phyloP scores from a whole-genome alignment of 2,329 filamentous ascomycete genomes.

The Trichoderma sp. region DNA sequence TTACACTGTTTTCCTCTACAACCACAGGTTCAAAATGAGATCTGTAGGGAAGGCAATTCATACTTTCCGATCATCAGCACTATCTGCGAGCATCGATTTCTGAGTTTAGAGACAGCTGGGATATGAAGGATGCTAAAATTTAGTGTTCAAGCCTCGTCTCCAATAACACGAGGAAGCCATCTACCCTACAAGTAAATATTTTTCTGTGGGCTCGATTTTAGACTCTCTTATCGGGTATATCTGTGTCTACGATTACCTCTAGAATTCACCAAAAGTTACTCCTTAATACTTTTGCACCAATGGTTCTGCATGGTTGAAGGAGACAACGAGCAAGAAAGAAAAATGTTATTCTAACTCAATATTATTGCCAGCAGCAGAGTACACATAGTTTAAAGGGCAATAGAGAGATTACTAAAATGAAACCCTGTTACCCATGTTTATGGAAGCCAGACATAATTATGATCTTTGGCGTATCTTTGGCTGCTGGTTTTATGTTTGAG shows the following conservation, averaged over 20 bases:
- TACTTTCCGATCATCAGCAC: neutral
- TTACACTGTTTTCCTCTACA: neutral
- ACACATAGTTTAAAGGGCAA: rapidly evolving
- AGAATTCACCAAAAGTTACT: neutral
- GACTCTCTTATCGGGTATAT: neutral
- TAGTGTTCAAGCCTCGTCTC: neutral
- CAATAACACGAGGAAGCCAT: neutral
- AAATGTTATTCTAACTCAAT: neutral
- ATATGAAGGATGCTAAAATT: neutral
- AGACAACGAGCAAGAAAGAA: neutral
- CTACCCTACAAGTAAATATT: neutral
- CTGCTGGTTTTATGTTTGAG: neutral
- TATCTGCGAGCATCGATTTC: neutral
- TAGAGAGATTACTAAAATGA: rapidly evolving
- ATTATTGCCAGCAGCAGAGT: neutral
- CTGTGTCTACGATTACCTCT: neutral
- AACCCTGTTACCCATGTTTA: neutral
- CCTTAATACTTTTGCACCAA: rapidly evolving
- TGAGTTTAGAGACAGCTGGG: neutral
- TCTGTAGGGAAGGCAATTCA: no score
- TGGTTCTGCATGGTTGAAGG: neutral
- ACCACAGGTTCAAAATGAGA: no score
- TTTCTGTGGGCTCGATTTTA: neutral
- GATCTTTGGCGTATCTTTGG: neutral
- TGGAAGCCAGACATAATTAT: neutral